Evolutionary conservation across 495 filamentous ascomycete species (phyloP).

Genomic region (Halenospora varia): DNA sequence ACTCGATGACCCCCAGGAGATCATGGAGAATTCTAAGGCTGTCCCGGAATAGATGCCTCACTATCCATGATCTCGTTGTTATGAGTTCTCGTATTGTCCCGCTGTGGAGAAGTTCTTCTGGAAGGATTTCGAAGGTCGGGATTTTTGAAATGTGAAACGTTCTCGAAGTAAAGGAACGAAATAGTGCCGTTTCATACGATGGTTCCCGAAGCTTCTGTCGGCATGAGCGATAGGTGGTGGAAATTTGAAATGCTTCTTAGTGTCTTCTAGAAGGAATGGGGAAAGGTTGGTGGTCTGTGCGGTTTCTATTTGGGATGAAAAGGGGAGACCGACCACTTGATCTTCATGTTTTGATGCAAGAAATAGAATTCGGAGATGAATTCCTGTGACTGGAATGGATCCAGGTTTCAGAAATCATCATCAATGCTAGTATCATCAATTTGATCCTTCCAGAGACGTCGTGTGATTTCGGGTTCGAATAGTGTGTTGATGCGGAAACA

Average conservation of each 20-base stretch:
- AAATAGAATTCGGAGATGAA: not conserved
- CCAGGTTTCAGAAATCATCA: not conserved
- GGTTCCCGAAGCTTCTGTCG: not conserved
- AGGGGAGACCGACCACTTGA: not conserved
- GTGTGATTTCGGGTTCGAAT: not conserved
- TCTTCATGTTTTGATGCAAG: not conserved
- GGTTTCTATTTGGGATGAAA: not conserved
- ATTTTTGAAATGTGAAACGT: not conserved
- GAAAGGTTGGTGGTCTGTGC: not conserved
- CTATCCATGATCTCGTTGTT: no score
- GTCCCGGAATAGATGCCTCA: no score
- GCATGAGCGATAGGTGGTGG: not conserved
- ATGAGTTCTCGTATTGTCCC: no score
- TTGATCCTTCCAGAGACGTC: not conserved
- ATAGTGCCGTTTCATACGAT: not conserved
- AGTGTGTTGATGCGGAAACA: not conserved
- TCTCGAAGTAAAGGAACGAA: not conserved
- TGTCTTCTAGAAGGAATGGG: slow-evolving; percentile 7
- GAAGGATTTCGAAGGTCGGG: not conserved
- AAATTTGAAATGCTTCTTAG: slow-evolving; percentile 10
- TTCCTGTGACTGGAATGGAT: not conserved
- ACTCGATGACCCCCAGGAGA: no score
- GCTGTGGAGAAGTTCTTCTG: no score
- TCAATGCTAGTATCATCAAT: not conserved
- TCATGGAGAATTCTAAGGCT: no score